phyloP scores from a whole-genome alignment of 768 basidiomycete species.

The Omphalotus guepiniiformis region DNA sequence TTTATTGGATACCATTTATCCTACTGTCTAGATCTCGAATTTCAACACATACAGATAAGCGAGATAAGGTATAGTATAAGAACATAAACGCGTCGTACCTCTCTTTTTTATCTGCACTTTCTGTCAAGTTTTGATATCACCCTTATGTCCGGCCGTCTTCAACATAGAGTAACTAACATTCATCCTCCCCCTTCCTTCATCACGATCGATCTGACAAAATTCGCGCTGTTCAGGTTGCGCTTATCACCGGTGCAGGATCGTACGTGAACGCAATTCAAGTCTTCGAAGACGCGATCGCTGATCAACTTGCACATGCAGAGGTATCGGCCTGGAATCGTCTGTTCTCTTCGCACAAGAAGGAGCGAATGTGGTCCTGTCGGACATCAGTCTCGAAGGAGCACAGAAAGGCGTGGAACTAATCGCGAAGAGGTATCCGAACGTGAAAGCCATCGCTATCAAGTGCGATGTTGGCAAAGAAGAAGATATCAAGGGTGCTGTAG shows the following conservation, averaged over 20 bases:
- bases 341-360: slow-evolving; percentile 94
- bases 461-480: slow-evolving; percentile 88
- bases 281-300: slow-evolving; percentile 13
- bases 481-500: slow-evolving; percentile 80
- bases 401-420: slow-evolving; percentile 65
- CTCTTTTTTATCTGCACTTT: too few relatives aligned
- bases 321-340: slow-evolving; percentile 95
- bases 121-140: too few relatives aligned
- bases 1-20: too few relatives aligned
- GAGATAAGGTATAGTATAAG: too few relatives aligned
- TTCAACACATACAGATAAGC: too few relatives aligned
- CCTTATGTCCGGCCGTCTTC: slow-evolving; percentile 62
- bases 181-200: slow-evolving; percentile 1
- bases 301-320: slow-evolving; percentile 43
- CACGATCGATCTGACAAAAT: slow-evolving; percentile 6
- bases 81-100: too few relatives aligned
- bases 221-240: slow-evolving; percentile 46
- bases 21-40: too few relatives aligned
- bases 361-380: slow-evolving; percentile 84
- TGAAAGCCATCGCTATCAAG: slow-evolving; percentile 64
- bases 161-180: slow-evolving; percentile 56
- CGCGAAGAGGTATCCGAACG: slow-evolving; percentile 59
- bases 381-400: slow-evolving; percentile 77
- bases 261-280: slow-evolving; percentile 35
- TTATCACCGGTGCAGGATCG: slow-evolving; percentile 90